Percentiles rank a stretch among this genome's conserved stretches.
These are phyloP conservation scores for Taphrina deformans DNA, from an alignment of 1,139 yeast species.

Conservation along the genomic window DNA sequence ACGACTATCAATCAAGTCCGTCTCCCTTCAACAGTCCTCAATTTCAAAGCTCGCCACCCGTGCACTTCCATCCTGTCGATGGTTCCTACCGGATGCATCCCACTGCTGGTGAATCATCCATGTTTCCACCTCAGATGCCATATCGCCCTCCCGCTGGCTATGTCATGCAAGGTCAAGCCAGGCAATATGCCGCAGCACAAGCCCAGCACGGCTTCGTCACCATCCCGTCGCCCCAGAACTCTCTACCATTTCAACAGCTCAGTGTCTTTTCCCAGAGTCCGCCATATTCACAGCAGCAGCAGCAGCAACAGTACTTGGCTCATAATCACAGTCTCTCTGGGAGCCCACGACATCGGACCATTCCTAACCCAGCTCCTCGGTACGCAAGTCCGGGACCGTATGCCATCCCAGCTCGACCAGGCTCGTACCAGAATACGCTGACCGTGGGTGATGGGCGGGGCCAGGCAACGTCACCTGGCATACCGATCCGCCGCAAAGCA, in stretches of 20 bases:
- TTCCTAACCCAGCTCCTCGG: background rate
- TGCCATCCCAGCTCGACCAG: conserved; percentile 6
- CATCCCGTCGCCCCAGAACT: background rate
- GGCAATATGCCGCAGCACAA: background rate
- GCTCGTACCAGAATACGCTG: conserved; percentile 1
- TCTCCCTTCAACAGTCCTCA: conserved; percentile 29
- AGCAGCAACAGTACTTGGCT: background rate
- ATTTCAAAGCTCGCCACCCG: conserved; percentile 30
- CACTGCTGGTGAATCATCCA: background rate
- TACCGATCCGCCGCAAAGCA: background rate
- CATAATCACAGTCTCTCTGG: background rate
- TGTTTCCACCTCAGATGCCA: conserved; percentile 17
- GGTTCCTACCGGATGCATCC: background rate
- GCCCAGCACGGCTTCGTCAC: conserved; percentile 7
- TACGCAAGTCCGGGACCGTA: conserved; percentile 16
- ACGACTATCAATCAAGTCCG: conserved; percentile 24
- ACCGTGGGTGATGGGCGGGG: background rate
- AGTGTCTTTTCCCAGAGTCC: background rate
- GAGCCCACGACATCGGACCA: background rate
- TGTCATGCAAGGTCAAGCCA: background rate
- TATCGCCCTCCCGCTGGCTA: conserved; percentile 16
- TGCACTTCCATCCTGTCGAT: conserved; percentile 1
- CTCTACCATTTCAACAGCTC: background rate
- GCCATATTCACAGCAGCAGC: background rate
- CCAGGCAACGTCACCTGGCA: background rate